Evolutionary conservation across 306 rosid species (phyloP).

Genomic region (Cajanus cajan): DNA sequence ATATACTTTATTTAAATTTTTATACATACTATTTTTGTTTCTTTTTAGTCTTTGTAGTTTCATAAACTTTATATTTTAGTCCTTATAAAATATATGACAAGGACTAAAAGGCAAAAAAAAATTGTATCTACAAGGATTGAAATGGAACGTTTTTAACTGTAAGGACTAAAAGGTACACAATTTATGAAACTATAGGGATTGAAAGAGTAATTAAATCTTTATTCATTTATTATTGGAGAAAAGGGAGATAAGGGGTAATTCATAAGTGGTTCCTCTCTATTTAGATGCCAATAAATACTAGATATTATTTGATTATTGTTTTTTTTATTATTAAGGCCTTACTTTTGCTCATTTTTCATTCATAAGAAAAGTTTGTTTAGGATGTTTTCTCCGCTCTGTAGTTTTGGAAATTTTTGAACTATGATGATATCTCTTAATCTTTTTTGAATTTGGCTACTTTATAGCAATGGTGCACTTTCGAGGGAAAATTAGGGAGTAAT

Average conservation of each 20-base stretch:
- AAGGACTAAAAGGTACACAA: no score
- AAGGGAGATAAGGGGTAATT: not conserved
- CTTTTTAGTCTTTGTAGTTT: no score
- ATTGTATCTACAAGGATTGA: no score
- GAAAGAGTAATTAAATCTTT: no score
- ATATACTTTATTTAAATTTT: no score
- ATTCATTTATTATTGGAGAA: no score
- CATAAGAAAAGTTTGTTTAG: not conserved
- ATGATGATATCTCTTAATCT: not conserved
- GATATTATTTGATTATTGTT: not conserved
- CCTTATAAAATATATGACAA: no score
- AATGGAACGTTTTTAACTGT: no score
- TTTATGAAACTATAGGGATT: no score
- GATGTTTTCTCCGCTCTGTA: not conserved
- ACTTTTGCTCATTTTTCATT: not conserved
- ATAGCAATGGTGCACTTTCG: not conserved
- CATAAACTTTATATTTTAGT: no score
- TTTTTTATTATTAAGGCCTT: not conserved
- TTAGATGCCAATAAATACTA: not conserved
- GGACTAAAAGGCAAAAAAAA: no score
- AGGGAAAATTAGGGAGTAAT: not conserved
- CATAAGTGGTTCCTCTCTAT: not conserved
- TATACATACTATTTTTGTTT: no score
- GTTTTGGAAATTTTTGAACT: not conserved
- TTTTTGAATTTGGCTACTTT: not conserved